phyloP scores from a whole-genome alignment of 148 eudicot species.

The Vaccinium vitisidaea region DNA sequence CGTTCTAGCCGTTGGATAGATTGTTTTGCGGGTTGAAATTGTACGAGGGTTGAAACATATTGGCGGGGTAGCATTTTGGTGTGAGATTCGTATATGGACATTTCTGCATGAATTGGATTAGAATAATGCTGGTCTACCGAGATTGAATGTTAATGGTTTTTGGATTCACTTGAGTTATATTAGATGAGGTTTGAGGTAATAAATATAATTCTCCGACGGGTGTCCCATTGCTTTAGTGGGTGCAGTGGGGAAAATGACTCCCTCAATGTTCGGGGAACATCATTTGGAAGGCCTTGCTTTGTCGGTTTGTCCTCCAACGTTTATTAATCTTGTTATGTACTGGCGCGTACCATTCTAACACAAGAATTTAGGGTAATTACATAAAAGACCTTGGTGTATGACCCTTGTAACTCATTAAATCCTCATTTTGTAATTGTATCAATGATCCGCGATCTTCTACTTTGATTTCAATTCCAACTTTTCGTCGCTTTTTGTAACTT shows the following conservation, averaged over 20 bases:
- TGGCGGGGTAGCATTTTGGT: background rate
- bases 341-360: background rate
- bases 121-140: background rate
- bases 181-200: background rate
- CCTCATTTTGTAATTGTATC: background rate
- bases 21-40: background rate
- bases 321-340: background rate
- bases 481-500: background rate
- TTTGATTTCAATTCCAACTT: background rate
- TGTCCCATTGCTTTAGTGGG: background rate
- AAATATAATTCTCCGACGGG: background rate
- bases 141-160: background rate
- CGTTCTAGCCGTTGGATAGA: background rate
- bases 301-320: background rate
- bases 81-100: background rate
- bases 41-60: background rate
- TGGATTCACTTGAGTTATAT: background rate
- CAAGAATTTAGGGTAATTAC: background rate
- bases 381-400: background rate
- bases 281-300: background rate
- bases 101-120: background rate
- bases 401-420: background rate
- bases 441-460: background rate
- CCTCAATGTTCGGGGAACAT: background rate
- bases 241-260: background rate